Base-by-base conservation (phyloP, 1,284 basidiomycete species). In the Ganoderma multipileum region DNA sequence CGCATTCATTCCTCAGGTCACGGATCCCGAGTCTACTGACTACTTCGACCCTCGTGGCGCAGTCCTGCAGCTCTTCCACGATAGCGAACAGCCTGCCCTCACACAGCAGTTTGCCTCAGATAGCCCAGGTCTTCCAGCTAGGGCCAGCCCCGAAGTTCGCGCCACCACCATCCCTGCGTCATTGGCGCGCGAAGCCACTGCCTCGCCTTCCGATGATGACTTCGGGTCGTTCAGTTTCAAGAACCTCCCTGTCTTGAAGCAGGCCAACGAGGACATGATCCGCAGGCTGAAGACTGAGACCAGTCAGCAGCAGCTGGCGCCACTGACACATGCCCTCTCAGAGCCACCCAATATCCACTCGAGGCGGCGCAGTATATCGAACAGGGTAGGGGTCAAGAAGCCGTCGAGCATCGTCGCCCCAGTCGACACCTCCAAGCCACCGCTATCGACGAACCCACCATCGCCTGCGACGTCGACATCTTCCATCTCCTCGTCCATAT, bases 161-260 rank as follows among this genome's bases (percentile, higher is more conserved):
- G 81, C 85, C 38, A 79, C 84, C 12, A 76, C 76, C n/a, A 74
- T 77, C 65, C 78, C 78, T 23, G 78, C 86, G 50, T 76, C 84
- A 54, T 82, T 86, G 39, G 75, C 79, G 44, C 85, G 85, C 63
- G 87, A 90, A 23, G 79, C 85, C 0, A 80, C 80, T 7, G 81
- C 81, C 57, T 86, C 85, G 30, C 86, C 89, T 39, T 85, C 86
- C 18, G 85, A 87, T 75, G 95, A 97, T 74, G 97, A 99, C 76
- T 99, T 99, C 81, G 98, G 98, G 38, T 92, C 96, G 0, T 99
- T 99, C 83, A 96, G 92, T 80, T 99, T 97, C 89, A 99, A 99
- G 86, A 99, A 99, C 77, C 80, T 99, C 60, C 96, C 96, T 0
- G 91, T 99, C 12, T 84, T 99, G 78, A 99, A 99, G 83, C 96